A percentile compares a stretch with the other conserved stretches of the same genome.
These are phyloP conservation scores for Bolboschoenus planiculmis DNA, from an alignment of 176 grass and related monocot genomes.

Conservation along the genomic window DNA sequence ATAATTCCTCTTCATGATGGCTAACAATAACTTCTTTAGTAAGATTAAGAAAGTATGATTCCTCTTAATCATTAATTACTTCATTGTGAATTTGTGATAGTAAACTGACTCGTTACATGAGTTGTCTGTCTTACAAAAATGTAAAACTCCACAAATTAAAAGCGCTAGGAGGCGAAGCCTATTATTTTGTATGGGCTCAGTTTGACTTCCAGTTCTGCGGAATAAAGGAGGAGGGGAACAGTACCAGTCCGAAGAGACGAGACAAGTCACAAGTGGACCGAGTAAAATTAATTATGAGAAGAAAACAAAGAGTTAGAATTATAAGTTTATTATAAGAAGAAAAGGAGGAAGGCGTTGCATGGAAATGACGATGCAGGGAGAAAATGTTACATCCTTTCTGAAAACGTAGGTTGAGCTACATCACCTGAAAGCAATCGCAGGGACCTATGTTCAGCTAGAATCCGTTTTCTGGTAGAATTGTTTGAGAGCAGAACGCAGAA, in stretches of 20 bases:
- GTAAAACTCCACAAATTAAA: background rate
- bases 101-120: too few relatives aligned
- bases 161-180: background rate
- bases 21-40: too few relatives aligned
- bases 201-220: background rate
- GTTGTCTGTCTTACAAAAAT: too few relatives aligned
- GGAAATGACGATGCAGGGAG: background rate
- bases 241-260: background rate
- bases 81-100: too few relatives aligned
- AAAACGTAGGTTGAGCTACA: background rate
- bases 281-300: background rate
- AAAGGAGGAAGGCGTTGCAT: background rate
- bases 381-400: background rate
- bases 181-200: background rate
- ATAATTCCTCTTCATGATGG: too few relatives aligned
- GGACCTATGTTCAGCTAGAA: background rate
- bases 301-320: background rate
- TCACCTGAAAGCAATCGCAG: slow-evolving; percentile 4
- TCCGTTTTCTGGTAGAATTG: background rate
- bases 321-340: background rate
- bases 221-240: background rate
- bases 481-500: too few relatives aligned
- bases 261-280: background rate
- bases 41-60: too few relatives aligned
- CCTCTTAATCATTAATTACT: too few relatives aligned